Conservation (phyloP, 805 yeast genomes). For the Metschnikowia orientalis region DNA sequence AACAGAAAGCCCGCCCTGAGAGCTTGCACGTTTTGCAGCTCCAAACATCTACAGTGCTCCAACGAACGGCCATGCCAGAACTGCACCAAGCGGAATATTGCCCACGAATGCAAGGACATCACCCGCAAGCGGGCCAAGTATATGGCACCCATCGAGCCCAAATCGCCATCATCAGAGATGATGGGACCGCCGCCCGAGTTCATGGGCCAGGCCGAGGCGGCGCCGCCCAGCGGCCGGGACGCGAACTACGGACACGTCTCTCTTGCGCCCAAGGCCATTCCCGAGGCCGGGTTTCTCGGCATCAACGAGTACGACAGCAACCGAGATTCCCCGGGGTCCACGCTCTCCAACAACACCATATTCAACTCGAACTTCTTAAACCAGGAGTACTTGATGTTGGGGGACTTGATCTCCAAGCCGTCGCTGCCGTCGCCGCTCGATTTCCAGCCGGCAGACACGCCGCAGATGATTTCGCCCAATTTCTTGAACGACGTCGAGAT, state of each 20-base stretch:
- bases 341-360: slow-evolving; percentile 14
- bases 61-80: slow-evolving; percentile 66
- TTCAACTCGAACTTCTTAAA: slow-evolving; percentile 45
- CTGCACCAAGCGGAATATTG: slow-evolving; percentile 59
- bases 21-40: slow-evolving; percentile 71
- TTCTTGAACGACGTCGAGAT: slow-evolving; percentile 12
- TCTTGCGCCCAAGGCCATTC: slow-evolving; percentile 1
- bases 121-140: slow-evolving; percentile 49
- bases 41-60: slow-evolving; percentile 72
- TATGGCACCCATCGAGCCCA: slow-evolving; percentile 15
- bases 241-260: background rate
- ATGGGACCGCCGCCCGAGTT: background rate
- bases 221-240: background rate
- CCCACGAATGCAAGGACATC: slow-evolving; percentile 53
- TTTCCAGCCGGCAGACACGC: slow-evolving; percentile 12
- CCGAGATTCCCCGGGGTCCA: slow-evolving; percentile 11
- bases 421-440: slow-evolving; percentile 37
- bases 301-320: background rate
- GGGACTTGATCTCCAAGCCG: slow-evolving; percentile 45
- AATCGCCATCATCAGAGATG: background rate
- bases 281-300: background rate
- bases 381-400: slow-evolving; percentile 48
- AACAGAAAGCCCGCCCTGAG: slow-evolving; percentile 58
- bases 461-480: slow-evolving; percentile 11
- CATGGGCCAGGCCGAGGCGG: slow-evolving; percentile 1